phyloP scores from a whole-genome alignment of 1,284 basidiomycete genomes.

The Mycena sp. region DNA sequence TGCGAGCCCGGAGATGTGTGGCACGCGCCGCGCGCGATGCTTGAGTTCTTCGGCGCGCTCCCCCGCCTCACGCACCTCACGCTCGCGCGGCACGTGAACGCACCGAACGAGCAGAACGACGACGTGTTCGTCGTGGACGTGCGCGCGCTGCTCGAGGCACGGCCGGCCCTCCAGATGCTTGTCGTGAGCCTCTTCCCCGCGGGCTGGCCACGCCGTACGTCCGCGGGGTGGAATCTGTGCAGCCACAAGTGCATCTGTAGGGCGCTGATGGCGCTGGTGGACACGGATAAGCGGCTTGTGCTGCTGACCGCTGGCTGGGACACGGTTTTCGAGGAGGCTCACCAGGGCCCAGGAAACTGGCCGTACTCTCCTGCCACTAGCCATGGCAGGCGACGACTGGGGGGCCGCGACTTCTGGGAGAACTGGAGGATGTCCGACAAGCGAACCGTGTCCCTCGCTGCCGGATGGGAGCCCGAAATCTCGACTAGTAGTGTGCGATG shows the following conservation, averaged over 20 bases:
- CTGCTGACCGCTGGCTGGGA: constrained; percentile 15
- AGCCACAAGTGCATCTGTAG: constrained; percentile 9
- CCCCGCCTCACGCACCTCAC: constrained; percentile 50
- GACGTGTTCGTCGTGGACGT: constrained; percentile 46
- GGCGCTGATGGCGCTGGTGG: neutral
- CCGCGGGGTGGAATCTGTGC: constrained; percentile 3
- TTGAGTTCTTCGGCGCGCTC: constrained; percentile 43
- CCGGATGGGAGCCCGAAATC: constrained; percentile 18
- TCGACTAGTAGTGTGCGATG: neutral
- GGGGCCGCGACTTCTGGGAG: constrained; percentile 9
- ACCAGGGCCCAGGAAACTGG: neutral
- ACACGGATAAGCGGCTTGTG: constrained; percentile 8
- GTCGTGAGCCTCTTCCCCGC: constrained; percentile 45
- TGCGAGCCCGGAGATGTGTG: constrained; percentile 14
- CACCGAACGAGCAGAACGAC: constrained; percentile 52
- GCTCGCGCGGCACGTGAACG: constrained; percentile 47
- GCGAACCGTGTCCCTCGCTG: constrained; percentile 7
- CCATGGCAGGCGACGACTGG: constrained; percentile 3
- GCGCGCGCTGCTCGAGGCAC: constrained; percentile 37
- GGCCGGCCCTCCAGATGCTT: constrained; percentile 42
- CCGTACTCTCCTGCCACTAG: neutral
- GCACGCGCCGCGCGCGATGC: constrained; percentile 1
- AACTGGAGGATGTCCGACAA: constrained; percentile 21
- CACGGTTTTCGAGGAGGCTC: neutral
- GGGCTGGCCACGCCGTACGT: constrained; percentile 2